These are phyloP conservation scores for Yamadazyma friedrichii DNA, from an alignment of 1,139 yeast species.

Conservation along the genomic window DNA sequence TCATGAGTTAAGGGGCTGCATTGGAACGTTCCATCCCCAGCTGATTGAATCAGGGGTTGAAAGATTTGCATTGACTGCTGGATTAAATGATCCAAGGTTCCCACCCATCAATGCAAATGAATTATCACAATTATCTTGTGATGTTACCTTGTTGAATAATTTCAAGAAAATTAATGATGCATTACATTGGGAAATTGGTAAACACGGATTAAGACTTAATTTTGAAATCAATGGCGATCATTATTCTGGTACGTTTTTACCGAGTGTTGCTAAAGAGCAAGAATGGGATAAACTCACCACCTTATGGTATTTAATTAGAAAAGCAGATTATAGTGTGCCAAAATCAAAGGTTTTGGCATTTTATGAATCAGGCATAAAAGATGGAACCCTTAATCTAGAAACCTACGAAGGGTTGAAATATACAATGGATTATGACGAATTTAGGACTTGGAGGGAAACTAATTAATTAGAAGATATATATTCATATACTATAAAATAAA, in stretches of 20 bases:
- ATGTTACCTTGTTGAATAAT: conserved; percentile 65
- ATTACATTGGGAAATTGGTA: conserved; percentile 78
- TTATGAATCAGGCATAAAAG: conserved; percentile 28
- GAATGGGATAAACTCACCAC: conserved; percentile 79
- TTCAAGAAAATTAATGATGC: conserved; percentile 53
- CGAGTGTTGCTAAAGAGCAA: conserved; percentile 89
- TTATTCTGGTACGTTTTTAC: conserved; percentile 79
- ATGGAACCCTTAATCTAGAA: conserved; percentile 37
- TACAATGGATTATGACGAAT: conserved; percentile 28
- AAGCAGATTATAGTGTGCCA: conserved; percentile 51
- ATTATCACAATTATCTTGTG: conserved; percentile 40
- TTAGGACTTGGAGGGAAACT: conserved; percentile 8
- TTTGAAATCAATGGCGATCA: conserved; percentile 35
- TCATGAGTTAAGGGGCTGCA: conserved; percentile 76
- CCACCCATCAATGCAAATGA: conserved; percentile 60
- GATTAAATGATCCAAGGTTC: conserved; percentile 77
- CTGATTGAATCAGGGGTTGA: conserved; percentile 56
- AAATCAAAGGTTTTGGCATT: conserved; percentile 22
- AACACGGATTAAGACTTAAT: conserved; percentile 71
- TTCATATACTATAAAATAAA: no score
- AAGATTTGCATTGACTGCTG: conserved; percentile 63
- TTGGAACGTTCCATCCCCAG: conserved; percentile 69
- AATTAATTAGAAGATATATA: background rate
- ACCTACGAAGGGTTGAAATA: conserved; percentile 41
- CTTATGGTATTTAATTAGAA: conserved; percentile 62